phyloP scores from a whole-genome alignment of 2,329 filamentous ascomycete genomes.

The Magnaporthales sp. region DNA sequence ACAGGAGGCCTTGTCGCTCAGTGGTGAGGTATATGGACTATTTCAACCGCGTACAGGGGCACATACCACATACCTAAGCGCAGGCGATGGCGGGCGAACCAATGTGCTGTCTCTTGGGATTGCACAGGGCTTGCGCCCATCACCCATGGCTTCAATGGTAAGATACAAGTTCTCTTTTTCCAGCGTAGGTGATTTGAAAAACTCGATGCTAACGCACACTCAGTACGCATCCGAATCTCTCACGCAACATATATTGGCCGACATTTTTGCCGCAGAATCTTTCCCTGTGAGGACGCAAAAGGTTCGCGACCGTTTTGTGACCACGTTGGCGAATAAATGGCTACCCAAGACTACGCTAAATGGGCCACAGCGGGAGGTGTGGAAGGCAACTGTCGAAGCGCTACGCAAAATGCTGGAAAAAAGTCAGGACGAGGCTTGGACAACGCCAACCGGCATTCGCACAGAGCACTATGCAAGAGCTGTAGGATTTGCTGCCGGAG shows the following conservation, averaged over 20 bases:
- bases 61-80: conserved; percentile 11
- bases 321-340: conserved; percentile 15
- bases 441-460: not conserved
- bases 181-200: not conserved
- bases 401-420: conserved; percentile 2
- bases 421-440: not conserved
- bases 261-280: not conserved
- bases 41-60: conserved; percentile 11
- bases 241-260: not conserved
- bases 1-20: conserved; percentile 16
- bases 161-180: conserved; percentile 1
- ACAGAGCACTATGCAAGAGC: conserved; percentile 13
- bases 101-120: conserved; percentile 18
- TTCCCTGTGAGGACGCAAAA: conserved; percentile 9
- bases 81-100: conserved; percentile 8
- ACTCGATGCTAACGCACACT: not conserved
- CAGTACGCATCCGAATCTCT: not conserved
- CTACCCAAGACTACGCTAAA: conserved; percentile 6
- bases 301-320: conserved; percentile 13
- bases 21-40: conserved; percentile 15
- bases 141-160: conserved; percentile 16
- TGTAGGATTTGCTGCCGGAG: conserved; percentile 19
- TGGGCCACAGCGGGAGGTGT: conserved; percentile 9
- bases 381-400: conserved; percentile 8
- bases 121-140: conserved; percentile 20